These are phyloP conservation scores for Bipolaris oryzae DNA, from an alignment of 2,329 filamentous ascomycete species.

Conservation along the genomic window DNA sequence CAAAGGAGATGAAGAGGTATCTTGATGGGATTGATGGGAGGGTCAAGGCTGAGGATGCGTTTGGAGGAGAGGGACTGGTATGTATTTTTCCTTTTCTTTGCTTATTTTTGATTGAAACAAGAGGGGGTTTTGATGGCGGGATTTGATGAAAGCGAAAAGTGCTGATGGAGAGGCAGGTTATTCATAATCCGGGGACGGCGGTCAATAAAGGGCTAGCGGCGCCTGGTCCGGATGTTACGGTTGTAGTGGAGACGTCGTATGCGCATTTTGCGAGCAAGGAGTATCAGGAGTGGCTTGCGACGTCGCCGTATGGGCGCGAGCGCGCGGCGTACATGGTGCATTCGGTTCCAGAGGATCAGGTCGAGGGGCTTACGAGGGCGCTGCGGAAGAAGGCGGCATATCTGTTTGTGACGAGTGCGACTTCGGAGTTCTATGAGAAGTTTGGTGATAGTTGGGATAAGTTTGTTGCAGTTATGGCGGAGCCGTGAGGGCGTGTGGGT, in stretches of 20 bases:
- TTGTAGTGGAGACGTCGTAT: constrained; percentile 33
- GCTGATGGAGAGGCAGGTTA: constrained; percentile 21
- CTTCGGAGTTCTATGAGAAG: constrained; percentile 25
- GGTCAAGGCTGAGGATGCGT: constrained; percentile 14
- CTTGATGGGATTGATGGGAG: constrained; percentile 26
- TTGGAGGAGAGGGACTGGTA: constrained; percentile 21
- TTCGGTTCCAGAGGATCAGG: constrained; percentile 23
- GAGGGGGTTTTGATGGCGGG: too few relatives aligned
- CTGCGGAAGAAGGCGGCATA: constrained; percentile 27
- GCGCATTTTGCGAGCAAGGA: constrained; percentile 21
- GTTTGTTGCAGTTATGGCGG: constrained; percentile 29
- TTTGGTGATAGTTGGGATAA: constrained; percentile 30
- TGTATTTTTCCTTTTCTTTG: not conserved
- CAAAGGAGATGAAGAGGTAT: constrained; percentile 23
- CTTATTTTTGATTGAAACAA: too few relatives aligned
- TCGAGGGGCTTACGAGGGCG: constrained; percentile 17
- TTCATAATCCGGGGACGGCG: constrained; percentile 41
- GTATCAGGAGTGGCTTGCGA: constrained; percentile 35
- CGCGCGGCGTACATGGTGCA: constrained; percentile 37
- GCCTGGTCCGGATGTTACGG: constrained; percentile 36
- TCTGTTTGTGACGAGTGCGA: constrained; percentile 38
- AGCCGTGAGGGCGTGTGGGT: not conserved
- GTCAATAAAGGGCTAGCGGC: constrained; percentile 26
- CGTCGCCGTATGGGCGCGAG: constrained; percentile 28
- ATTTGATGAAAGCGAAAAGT: too few relatives aligned